phyloP scores from a whole-genome alignment of 2,329 filamentous ascomycete genomes.

The Ascocoryne sarcoides region DNA sequence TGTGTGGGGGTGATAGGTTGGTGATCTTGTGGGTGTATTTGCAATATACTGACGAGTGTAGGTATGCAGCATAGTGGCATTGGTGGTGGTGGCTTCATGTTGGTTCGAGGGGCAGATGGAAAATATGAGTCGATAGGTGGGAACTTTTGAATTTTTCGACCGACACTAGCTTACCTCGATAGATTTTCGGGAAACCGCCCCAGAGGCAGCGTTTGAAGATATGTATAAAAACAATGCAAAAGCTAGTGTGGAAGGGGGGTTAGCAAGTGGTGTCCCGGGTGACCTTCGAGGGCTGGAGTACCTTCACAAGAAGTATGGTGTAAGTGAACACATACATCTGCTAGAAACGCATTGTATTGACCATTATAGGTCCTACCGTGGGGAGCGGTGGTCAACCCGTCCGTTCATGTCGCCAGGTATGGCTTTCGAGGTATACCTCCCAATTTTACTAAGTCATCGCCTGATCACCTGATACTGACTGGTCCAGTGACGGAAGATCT shows the following conservation, averaged over 20 bases:
- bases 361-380: slow-evolving; percentile 47
- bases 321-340: slow-evolving; percentile 23
- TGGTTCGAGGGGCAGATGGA: slow-evolving; percentile 66
- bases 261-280: slow-evolving; percentile 64
- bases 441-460: neutral
- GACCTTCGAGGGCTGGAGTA: slow-evolving; percentile 73
- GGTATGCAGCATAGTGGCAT: slow-evolving; percentile 75
- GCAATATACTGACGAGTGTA: slow-evolving; percentile 16
- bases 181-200: slow-evolving; percentile 85
- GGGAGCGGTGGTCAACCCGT: slow-evolving; percentile 63
- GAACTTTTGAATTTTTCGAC: neutral
- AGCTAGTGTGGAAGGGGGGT: slow-evolving; percentile 61
- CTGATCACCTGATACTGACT: slow-evolving; percentile 10
- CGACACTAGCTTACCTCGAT: no score
- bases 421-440: slow-evolving; percentile 46
- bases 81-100: slow-evolving; percentile 84
- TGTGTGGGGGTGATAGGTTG: slow-evolving; percentile 63
- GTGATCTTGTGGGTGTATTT: slow-evolving; percentile 7
- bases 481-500: slow-evolving; percentile 58
- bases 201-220: slow-evolving; percentile 68
- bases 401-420: slow-evolving; percentile 62
- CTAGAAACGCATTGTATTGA: neutral
- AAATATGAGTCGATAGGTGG: slow-evolving; percentile 62
- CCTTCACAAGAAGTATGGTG: slow-evolving; percentile 64
- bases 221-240: slow-evolving; percentile 71